Base-by-base conservation (phyloP, 2,329 filamentous ascomycete species). In the Epichloe brachyelytri region DNA sequence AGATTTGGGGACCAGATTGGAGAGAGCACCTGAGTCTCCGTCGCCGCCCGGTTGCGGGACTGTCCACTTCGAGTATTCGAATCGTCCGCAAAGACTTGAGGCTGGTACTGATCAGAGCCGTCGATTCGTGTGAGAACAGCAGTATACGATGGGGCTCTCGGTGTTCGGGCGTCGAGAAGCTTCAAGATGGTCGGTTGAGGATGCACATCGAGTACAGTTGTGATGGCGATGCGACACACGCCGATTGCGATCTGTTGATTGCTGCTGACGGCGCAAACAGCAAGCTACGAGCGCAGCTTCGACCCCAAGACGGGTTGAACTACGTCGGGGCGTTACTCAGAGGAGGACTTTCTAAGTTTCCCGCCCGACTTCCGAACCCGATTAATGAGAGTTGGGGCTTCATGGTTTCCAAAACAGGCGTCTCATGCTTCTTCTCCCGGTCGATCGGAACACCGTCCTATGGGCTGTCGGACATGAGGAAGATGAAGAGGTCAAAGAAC, bases 201-300 rank as follows among this genome's bases (percentile, higher is more conserved):
- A 22, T 47, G 15, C 20, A 46, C 26, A 15, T 47, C 37, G 19
- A 34, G 3, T 54, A 58, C 4, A 47, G 54, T 14, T 6, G 5
- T 10, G n/a, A 41, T 19, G 43, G 37, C 34, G 10, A 20, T n/a
- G 17, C 17, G n/a, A 37, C 15, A 6, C 36, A 33, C 30, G 49
- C 34, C 17, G 49, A 51, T 37, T 68, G 66, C 51, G 68, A 71
- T 54, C 44, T 73, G 14, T 58, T 73, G 3, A 58, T 73, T 39
- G 68, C 64, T 6, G 68, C 69, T 1, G 70, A 72, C 56, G 70
- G 71, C 1, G 60, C 65, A 3, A 60, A 59, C 34, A 71, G 67
- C 56, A 66, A 63, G 54, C 59, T 72, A 10, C 59, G 71, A 38
- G 55, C 57, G 3, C 51, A 51, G 5, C 51, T 73, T 12, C 59